Conservation (phyloP, 768 basidiomycete species). For the Hypholoma fasciculare region DNA sequence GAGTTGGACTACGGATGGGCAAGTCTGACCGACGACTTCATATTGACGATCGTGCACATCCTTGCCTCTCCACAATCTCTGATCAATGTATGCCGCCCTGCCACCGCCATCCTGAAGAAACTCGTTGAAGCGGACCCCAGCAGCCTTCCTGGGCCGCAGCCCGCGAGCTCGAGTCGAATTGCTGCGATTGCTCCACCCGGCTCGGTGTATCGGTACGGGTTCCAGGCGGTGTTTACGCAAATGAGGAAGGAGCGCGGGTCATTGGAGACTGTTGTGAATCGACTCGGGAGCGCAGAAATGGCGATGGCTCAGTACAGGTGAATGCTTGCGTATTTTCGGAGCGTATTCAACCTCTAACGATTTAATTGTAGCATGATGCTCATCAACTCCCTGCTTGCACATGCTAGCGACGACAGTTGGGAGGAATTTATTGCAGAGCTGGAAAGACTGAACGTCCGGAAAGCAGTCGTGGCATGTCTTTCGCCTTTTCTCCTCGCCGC, state of each 20-base stretch:
- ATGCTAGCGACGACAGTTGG: constrained; percentile 78
- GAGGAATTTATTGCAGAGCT: constrained; percentile 75
- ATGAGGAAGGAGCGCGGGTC: constrained; percentile 73
- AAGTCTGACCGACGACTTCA: constrained; percentile 69
- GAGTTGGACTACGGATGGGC: constrained; percentile 85
- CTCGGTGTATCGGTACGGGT: constrained; percentile 85
- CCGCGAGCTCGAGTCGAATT: constrained; percentile 60
- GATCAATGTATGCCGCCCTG: constrained; percentile 91
- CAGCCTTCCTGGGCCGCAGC: constrained; percentile 57
- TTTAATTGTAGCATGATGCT: constrained; percentile 71
- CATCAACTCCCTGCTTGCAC: constrained; percentile 81
- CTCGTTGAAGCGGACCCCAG: constrained; percentile 85
- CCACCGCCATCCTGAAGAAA: constrained; percentile 86
- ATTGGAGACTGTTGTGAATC: constrained; percentile 79
- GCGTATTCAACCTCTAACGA: constrained; percentile 1
- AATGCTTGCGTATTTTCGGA: constrained; percentile 2
- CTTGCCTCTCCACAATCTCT: constrained; percentile 72
- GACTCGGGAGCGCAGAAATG: constrained; percentile 80
- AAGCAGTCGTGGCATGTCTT: constrained; percentile 73
- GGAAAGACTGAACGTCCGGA: constrained; percentile 75
- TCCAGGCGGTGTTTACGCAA: constrained; percentile 77
- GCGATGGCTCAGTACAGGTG: constrained; percentile 85
- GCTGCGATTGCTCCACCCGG: constrained; percentile 56
- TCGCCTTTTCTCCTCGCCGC: background rate
- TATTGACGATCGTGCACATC: constrained; percentile 75